These are phyloP conservation scores for Pythium monospermum DNA, from an alignment of 352 stramenopile species.

Conservation along the genomic window DNA sequence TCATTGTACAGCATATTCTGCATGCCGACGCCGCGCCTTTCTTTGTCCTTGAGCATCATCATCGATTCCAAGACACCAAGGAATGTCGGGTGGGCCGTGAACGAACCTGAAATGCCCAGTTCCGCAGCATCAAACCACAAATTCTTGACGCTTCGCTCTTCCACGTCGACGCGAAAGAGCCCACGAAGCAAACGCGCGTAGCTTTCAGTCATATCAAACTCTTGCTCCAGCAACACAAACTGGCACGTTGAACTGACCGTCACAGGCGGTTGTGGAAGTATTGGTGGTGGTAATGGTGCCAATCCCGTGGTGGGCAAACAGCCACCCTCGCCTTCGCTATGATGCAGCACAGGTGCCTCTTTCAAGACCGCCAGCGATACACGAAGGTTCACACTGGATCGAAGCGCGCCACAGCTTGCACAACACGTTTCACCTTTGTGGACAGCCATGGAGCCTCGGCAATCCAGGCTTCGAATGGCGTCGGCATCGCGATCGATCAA, in stretches of 20 bases:
- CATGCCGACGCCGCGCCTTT: slow-evolving; percentile 62
- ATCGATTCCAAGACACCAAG: slow-evolving; percentile 66
- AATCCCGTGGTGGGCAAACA: background rate
- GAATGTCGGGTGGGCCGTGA: slow-evolving; percentile 56
- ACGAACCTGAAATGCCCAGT: slow-evolving; percentile 55
- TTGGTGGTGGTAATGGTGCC: background rate
- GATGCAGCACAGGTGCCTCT: too few species aligned
- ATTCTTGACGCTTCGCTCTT: slow-evolving; percentile 24
- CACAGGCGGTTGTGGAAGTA: background rate
- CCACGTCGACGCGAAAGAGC: slow-evolving; percentile 18
- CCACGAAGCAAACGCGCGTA: slow-evolving; percentile 16
- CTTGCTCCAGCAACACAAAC: slow-evolving; percentile 17
- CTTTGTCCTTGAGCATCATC: slow-evolving; percentile 71
- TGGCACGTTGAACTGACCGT: background rate
- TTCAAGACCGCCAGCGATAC: slow-evolving; percentile 21
- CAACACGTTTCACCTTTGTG: slow-evolving; percentile 40
- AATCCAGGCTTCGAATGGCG: slow-evolving; percentile 67
- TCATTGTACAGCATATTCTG: slow-evolving; percentile 80
- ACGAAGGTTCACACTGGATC: slow-evolving; percentile 47
- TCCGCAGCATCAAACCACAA: slow-evolving; percentile 42
- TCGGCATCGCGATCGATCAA: slow-evolving; percentile 76
- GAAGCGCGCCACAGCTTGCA: slow-evolving; percentile 36
- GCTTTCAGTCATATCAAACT: slow-evolving; percentile 18
- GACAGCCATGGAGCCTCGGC: slow-evolving; percentile 38
- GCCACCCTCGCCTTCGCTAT: too few species aligned